A percentile compares a stretch with the other conserved stretches of the same genome.
These are phyloP conservation scores for Peronospora destructor DNA, from an alignment of 352 stramenopile genomes.

Conservation along the genomic window DNA sequence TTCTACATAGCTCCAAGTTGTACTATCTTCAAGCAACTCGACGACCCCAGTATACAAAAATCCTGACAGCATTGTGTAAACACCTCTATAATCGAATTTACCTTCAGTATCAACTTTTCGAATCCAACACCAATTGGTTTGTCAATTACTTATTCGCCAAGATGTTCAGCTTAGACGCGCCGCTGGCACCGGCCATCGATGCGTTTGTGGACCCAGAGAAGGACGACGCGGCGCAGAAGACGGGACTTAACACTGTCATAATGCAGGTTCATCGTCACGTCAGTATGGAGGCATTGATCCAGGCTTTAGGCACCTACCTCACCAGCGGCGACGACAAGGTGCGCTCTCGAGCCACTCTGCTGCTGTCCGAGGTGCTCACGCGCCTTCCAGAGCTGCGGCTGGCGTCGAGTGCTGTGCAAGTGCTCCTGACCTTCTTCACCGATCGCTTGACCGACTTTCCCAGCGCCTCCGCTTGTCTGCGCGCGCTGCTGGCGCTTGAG, in stretches of 20 bases:
- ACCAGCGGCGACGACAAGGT: slow-evolving; percentile 77
- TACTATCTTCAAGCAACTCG: no score
- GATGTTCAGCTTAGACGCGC: slow-evolving; percentile 85
- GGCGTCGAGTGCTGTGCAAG: slow-evolving; percentile 51
- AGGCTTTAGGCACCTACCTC: slow-evolving; percentile 61
- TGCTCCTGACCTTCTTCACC: slow-evolving; percentile 81
- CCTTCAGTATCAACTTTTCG: neutral
- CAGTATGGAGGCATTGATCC: slow-evolving; percentile 72
- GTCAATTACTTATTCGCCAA: neutral
- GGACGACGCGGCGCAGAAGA: slow-evolving; percentile 77
- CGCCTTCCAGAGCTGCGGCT: slow-evolving; percentile 83
- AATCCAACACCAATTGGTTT: neutral
- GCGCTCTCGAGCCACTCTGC: slow-evolving; percentile 66
- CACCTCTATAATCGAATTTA: no score
- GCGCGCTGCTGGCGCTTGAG: slow-evolving; percentile 66
- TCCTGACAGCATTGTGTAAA: no score
- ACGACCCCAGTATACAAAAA: no score
- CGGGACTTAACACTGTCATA: slow-evolving; percentile 80
- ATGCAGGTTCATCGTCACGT: slow-evolving; percentile 82
- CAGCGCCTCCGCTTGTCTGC: slow-evolving; percentile 71
- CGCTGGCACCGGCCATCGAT: slow-evolving; percentile 76
- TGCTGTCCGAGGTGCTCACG: slow-evolving; percentile 84
- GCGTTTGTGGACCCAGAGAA: slow-evolving; percentile 84
- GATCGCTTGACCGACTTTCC: slow-evolving; percentile 80
- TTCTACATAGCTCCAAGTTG: no score